Evolutionary conservation across 2,329 filamentous ascomycete genomes (phyloP).

Genomic region (Colletotrichum cuscutae): DNA sequence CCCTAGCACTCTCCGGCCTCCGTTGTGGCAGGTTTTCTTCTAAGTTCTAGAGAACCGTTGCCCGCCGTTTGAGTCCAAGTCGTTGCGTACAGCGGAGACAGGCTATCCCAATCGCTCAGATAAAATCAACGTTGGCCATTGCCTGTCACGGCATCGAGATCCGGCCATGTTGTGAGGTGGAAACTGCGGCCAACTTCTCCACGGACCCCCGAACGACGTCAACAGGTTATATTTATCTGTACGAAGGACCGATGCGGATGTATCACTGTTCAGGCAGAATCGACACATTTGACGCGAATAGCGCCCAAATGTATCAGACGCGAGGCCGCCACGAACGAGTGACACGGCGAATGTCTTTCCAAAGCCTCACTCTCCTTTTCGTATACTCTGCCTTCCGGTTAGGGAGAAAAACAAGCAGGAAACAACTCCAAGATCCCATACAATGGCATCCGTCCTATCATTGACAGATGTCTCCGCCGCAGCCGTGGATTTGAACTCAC

Average conservation of each 20-base stretch:
- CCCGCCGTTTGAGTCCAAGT: neutral
- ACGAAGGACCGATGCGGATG: too few relatives aligned
- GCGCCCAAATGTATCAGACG: too few relatives aligned
- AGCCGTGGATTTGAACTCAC: neutral
- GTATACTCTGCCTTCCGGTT: neutral
- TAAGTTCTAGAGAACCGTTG: neutral
- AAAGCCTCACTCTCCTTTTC: neutral
- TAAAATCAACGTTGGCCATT: constrained; percentile 10
- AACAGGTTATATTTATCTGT: neutral
- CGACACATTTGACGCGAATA: neutral
- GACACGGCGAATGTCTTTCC: neutral
- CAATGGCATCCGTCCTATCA: neutral
- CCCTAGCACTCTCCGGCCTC: constrained; percentile 3
- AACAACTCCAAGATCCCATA: neutral
- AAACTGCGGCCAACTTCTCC: constrained; percentile 1
- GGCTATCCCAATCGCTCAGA: constrained; percentile 16
- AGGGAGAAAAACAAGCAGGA: neutral
- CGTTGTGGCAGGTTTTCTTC: neutral
- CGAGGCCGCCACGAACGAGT: neutral
- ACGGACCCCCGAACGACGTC: neutral
- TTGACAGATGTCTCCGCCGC: neutral
- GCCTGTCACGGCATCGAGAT: constrained; percentile 24
- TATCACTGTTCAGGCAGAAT: neutral
- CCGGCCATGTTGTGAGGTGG: constrained; percentile 9
- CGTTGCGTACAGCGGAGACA: constrained; percentile 23